Conservation (phyloP, 2,329 filamentous ascomycete species). For the Colletotrichum graminicola region DNA sequence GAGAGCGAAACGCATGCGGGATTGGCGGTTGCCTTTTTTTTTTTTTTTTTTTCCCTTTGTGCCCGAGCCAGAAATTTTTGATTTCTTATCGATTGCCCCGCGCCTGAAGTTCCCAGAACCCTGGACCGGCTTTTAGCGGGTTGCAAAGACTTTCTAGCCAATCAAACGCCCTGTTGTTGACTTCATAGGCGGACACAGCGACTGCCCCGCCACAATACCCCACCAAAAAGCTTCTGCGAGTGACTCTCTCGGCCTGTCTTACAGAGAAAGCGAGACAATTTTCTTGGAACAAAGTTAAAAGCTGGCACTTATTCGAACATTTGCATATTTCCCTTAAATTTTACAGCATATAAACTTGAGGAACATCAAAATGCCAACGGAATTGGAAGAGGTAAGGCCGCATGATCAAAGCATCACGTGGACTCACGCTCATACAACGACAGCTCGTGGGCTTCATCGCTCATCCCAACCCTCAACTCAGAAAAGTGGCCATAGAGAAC, state of each 20-base stretch:
- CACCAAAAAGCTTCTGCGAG: constrained; percentile 43
- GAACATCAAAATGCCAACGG: constrained; percentile 72
- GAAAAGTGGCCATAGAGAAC: constrained; percentile 86
- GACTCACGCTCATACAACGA: constrained; percentile 20
- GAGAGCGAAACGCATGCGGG: constrained; percentile 27
- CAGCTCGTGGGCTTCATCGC: constrained; percentile 94
- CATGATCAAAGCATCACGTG: constrained; percentile 21
- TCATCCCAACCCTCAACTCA: constrained; percentile 91
- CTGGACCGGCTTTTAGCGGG: constrained; percentile 32
- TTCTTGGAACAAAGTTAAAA: constrained; percentile 24
- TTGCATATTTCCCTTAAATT: neutral
- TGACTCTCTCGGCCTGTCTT: constrained; percentile 39
- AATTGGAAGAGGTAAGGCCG: constrained; percentile 77
- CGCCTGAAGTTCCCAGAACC: constrained; percentile 41
- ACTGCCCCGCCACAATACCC: constrained; percentile 41
- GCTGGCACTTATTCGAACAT: constrained; percentile 6
- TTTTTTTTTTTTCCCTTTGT: constrained; percentile 19
- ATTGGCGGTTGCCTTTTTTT: constrained; percentile 34
- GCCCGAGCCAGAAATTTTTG: constrained; percentile 41
- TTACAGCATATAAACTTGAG: neutral
- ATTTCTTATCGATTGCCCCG: constrained; percentile 52
- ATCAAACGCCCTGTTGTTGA: constrained; percentile 32
- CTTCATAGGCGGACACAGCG: constrained; percentile 39
- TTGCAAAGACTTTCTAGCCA: constrained; percentile 2
- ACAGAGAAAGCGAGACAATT: constrained; percentile 33